Evolutionary conservation across 768 basidiomycete genomes (phyloP).

Genomic region (Auricularia auricula-judae): DNA sequence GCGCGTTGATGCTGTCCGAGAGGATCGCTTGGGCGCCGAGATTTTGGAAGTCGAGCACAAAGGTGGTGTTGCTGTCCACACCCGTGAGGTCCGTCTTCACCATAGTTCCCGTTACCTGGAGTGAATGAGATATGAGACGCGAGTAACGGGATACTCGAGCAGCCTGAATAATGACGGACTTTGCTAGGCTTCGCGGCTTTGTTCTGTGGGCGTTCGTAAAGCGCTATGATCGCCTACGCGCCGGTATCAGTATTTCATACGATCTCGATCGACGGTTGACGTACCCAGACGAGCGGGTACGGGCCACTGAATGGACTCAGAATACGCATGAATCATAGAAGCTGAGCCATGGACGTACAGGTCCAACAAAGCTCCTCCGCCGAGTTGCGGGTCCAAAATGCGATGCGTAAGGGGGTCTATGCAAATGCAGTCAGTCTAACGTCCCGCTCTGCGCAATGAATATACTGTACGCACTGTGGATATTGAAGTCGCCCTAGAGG

Average conservation of each 20-base stretch:
- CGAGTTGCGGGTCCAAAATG: conserved; percentile 68
- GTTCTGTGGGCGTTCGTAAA: conserved; percentile 77
- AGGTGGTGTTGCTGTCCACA: conserved; percentile 69
- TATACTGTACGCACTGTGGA: too few relatives aligned
- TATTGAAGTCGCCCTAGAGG: too few relatives aligned
- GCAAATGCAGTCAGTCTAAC: too few relatives aligned
- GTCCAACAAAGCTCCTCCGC: conserved; percentile 77
- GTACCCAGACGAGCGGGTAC: conserved; percentile 72
- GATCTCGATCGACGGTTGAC: conserved; percentile 8
- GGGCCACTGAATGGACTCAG: conserved; percentile 44
- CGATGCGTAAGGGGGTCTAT: conserved; percentile 61
- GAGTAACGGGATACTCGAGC: neutral
- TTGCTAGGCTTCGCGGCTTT: conserved; percentile 22
- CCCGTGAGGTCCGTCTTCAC: conserved; percentile 66
- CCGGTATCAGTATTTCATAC: conserved; percentile 6
- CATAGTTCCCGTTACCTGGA: conserved; percentile 55
- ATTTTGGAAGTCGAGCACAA: conserved; percentile 59
- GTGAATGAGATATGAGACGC: conserved; percentile 24
- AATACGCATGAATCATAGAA: neutral
- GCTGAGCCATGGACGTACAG: conserved; percentile 36
- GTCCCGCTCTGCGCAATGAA: too few relatives aligned
- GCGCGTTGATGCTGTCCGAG: conserved; percentile 53
- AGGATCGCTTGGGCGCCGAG: conserved; percentile 65
- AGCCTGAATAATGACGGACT: neutral
- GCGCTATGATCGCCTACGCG: conserved; percentile 55